Percentiles rank a stretch among this genome's conserved stretches.
phyloP scores from a whole-genome alignment of 768 basidiomycete species.

The Dioszegia aurantiaca region DNA sequence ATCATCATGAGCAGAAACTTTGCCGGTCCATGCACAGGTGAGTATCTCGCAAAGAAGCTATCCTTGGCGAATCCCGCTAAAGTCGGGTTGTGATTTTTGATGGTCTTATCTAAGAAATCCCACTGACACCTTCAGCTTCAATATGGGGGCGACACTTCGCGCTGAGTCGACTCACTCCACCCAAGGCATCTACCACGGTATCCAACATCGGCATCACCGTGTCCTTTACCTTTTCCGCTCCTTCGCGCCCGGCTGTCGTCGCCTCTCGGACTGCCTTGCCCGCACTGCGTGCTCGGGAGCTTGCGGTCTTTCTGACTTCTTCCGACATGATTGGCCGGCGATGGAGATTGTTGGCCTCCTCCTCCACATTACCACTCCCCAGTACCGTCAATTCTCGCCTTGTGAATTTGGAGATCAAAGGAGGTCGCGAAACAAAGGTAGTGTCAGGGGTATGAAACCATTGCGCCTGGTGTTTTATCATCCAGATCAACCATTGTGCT shows the following conservation, averaged over 20 bases:
- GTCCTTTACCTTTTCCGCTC: slow-evolving; percentile 18
- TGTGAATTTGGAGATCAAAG: not conserved
- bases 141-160: not conserved
- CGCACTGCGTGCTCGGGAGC: slow-evolving; percentile 19
- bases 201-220: slow-evolving; percentile 15
- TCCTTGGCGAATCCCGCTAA: slow-evolving; percentile 35
- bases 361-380: too few relatives aligned
- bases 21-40: slow-evolving; percentile 24
- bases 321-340: not conserved
- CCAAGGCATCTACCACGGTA: slow-evolving; percentile 27
- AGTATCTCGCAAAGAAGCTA: slow-evolving; percentile 27
- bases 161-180: slow-evolving; percentile 29
- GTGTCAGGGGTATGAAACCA: too few relatives aligned
- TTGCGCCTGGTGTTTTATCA: not conserved
- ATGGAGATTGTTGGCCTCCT: too few relatives aligned
- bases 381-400: too few relatives aligned
- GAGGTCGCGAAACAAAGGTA: not conserved
- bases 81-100: slow-evolving; percentile 34
- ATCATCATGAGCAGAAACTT: slow-evolving; percentile 34
- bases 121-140: slow-evolving; percentile 25
- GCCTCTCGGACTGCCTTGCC: slow-evolving; percentile 22
- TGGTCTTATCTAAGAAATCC: slow-evolving; percentile 27
- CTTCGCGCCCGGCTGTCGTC: slow-evolving; percentile 13
- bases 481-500: not conserved
- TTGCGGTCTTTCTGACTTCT: not conserved